These are phyloP conservation scores for Glebionis coronaria DNA, from an alignment of 129 eudicot genomes.

Conservation along the genomic window DNA sequence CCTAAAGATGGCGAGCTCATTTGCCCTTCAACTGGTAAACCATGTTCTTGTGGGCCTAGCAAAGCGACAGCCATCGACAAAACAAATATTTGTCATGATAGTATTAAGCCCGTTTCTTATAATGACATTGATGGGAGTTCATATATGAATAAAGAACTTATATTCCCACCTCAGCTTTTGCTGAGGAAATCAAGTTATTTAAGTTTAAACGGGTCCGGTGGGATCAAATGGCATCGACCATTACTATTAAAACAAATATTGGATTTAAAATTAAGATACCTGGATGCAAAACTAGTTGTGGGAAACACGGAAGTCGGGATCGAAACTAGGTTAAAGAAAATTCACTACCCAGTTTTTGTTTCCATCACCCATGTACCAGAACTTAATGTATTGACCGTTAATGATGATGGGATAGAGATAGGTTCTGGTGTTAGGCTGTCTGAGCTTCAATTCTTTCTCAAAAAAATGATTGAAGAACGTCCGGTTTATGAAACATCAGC, in stretches of 20 bases:
- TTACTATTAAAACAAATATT: slow-evolving; percentile 56
- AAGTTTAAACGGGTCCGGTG: slow-evolving; percentile 58
- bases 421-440: slow-evolving; percentile 86
- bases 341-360: slow-evolving; percentile 71
- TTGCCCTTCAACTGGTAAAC: slow-evolving; percentile 96
- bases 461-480: slow-evolving; percentile 41
- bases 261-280: slow-evolving; percentile 67
- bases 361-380: slow-evolving; percentile 77
- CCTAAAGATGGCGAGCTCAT: slow-evolving; percentile 44
- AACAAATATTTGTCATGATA: slow-evolving; percentile 18
- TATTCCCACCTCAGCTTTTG: slow-evolving; percentile 91
- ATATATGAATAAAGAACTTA: slow-evolving; percentile 75
- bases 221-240: slow-evolving; percentile 91
- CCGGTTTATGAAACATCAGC: slow-evolving; percentile 61
- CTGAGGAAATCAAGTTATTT: slow-evolving; percentile 49
- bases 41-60: slow-evolving; percentile 76
- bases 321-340: slow-evolving; percentile 80
- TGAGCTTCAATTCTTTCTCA: slow-evolving; percentile 46
- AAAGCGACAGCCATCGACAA: slow-evolving; percentile 25
- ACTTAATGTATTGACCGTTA: slow-evolving; percentile 46
- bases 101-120: slow-evolving; percentile 52
- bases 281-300: slow-evolving; percentile 58
- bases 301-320: slow-evolving; percentile 96
- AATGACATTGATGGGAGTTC: slow-evolving; percentile 73
- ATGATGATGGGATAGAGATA: slow-evolving; percentile 81